These are phyloP conservation scores for Chlorella vulgaris DNA, from an alignment of 139 green algal genomes.

Conservation along the genomic window DNA sequence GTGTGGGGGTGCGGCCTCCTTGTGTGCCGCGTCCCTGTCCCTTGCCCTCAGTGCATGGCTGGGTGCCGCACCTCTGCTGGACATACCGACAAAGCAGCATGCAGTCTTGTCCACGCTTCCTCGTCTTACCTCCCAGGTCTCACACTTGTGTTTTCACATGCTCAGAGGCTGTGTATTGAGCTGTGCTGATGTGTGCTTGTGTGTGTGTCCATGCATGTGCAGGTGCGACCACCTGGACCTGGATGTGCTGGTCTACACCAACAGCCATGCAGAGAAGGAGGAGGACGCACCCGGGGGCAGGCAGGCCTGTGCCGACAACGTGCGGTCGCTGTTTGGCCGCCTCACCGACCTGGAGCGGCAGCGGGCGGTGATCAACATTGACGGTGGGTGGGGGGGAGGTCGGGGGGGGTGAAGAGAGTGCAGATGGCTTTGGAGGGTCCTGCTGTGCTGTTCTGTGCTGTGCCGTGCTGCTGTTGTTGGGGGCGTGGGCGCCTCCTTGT, in stretches of 20 bases:
- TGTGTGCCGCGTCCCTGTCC: too few species aligned
- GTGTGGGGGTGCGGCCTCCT: not conserved
- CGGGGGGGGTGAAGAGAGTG: not conserved
- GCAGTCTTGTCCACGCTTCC: not conserved
- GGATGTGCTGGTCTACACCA: slow-evolving; percentile 86
- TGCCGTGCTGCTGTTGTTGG: too few species aligned
- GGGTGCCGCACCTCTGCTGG: not conserved
- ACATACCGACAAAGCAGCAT: too few species aligned
- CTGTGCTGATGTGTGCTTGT: too few species aligned
- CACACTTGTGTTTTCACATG: too few species aligned
- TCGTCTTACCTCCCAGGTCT: too few species aligned
- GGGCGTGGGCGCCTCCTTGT: too few species aligned
- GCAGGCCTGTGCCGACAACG: slow-evolving; percentile 52
- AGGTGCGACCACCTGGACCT: slow-evolving; percentile 51
- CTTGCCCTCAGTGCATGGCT: too few species aligned
- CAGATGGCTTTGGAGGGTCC: too few species aligned
- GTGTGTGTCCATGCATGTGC: too few species aligned
- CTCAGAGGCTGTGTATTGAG: too few species aligned
- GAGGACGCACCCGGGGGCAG: slow-evolving; percentile 1
- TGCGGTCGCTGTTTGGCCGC: slow-evolving; percentile 63
- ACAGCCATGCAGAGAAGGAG: slow-evolving; percentile 50
- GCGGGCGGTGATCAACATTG: slow-evolving; percentile 90
- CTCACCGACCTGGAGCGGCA: slow-evolving; percentile 60
- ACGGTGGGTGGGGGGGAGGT: slow-evolving; percentile 49
- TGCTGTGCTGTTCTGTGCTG: too few species aligned